Percentiles rank a stretch among this genome's conserved stretches.
Evolutionary conservation across 176 grass and related monocot genomes (phyloP).

Genomic region (Tuctoria greenei): DNA sequence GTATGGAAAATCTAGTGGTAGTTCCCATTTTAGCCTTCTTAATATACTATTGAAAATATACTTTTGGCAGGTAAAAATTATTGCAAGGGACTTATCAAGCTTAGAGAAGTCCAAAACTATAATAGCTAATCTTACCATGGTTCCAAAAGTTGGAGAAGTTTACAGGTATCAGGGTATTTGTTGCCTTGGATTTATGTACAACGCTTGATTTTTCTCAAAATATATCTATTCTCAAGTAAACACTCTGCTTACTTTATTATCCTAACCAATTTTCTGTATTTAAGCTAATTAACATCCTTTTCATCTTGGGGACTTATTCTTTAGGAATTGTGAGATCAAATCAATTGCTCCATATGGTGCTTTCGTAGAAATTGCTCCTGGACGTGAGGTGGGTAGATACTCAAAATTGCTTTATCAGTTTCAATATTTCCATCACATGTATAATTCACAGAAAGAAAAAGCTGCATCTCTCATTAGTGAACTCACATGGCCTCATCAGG

Average conservation of each 20-base stretch:
- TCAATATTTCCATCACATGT: slow-evolving; percentile 2
- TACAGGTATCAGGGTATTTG: slow-evolving; percentile 60
- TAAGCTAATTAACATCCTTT: slow-evolving; percentile 18
- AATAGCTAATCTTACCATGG: slow-evolving; percentile 89
- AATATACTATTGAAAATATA: slow-evolving; percentile 30
- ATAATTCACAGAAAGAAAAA: slow-evolving; percentile 17
- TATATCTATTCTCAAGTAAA: not conserved
- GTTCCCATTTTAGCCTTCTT: slow-evolving; percentile 12
- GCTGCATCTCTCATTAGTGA: not conserved
- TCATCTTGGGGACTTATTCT: slow-evolving; percentile 24
- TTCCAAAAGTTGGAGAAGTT: slow-evolving; percentile 91
- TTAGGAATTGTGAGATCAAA: slow-evolving; percentile 88
- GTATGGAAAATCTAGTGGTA: slow-evolving; percentile 48
- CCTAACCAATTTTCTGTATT: slow-evolving; percentile 5
- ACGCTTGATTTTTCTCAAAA: not conserved
- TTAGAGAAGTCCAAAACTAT: slow-evolving; percentile 90
- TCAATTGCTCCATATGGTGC: slow-evolving; percentile 83
- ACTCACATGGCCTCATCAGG: slow-evolving; percentile 6
- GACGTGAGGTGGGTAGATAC: slow-evolving; percentile 63
- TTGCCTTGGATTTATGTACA: slow-evolving; percentile 6
- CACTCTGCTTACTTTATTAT: slow-evolving; percentile 8
- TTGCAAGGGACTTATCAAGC: slow-evolving; percentile 69
- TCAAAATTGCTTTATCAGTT: slow-evolving; percentile 24
- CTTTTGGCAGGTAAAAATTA: slow-evolving; percentile 91
- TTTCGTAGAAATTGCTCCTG: slow-evolving; percentile 98